Evolutionary conservation across 306 rosid genomes (phyloP).

Genomic region (Trifolium repens): DNA sequence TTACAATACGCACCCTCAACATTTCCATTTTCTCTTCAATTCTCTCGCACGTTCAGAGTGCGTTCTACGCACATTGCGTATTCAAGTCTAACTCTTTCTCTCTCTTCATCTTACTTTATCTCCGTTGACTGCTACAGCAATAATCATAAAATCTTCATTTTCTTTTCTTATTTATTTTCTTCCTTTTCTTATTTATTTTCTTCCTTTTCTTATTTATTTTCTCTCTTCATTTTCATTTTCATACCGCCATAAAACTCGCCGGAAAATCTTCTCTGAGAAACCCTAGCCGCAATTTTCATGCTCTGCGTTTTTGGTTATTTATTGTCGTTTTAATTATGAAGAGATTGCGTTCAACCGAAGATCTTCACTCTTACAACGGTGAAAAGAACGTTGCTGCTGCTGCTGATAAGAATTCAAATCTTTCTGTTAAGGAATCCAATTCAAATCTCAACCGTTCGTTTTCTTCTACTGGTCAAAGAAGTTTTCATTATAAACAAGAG

Average conservation of each 20-base stretch:
- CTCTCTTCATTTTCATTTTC: constrained; percentile 30
- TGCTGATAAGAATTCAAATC: neutral
- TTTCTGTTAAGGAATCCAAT: constrained; percentile 35
- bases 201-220: neutral
- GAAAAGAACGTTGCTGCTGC: neutral
- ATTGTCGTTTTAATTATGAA: constrained; percentile 55
- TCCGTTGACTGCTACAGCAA: constrained; percentile 63
- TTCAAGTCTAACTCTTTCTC: constrained; percentile 50
- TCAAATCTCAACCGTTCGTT: constrained; percentile 67
- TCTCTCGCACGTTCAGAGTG: constrained; percentile 1
- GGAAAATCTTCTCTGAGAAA: constrained; percentile 19
- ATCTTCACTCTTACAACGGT: constrained; percentile 63
- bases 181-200: no score
- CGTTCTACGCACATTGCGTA: constrained; percentile 72
- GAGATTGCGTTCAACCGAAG: constrained; percentile 91
- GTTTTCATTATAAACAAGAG: constrained; percentile 68
- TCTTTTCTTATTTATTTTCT: neutral
- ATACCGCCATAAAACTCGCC: neutral
- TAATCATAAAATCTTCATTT: neutral
- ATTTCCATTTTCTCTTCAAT: neutral
- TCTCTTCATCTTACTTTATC: constrained; percentile 44
- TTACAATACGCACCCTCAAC: constrained; percentile 41
- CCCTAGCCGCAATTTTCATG: constrained; percentile 44
- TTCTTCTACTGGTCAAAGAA: constrained; percentile 70
- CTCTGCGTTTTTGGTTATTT: constrained; percentile 36